A percentile compares a stretch with the other conserved stretches of the same genome.
These are phyloP conservation scores for Venturia effusa DNA, from an alignment of 2,329 filamentous ascomycete genomes.

Conservation along the genomic window DNA sequence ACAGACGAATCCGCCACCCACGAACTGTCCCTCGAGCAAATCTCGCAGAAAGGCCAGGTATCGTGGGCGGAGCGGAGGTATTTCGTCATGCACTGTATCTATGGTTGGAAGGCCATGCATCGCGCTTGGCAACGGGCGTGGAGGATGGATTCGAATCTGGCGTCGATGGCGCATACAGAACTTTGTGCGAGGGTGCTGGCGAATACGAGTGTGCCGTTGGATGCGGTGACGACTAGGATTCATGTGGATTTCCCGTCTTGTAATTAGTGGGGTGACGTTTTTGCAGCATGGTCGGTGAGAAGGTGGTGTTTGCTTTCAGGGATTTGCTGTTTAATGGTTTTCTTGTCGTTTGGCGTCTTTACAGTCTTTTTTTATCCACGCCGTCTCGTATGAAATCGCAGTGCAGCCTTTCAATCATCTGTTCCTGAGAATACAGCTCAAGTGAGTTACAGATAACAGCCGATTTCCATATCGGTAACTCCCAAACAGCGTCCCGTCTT, in stretches of 20 bases:
- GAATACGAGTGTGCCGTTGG: constrained; percentile 9
- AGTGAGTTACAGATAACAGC: too few relatives aligned
- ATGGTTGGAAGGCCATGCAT: constrained; percentile 11
- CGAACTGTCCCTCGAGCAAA: constrained; percentile 3
- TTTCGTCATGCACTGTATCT: constrained; percentile 8
- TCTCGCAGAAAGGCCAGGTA: constrained; percentile 3
- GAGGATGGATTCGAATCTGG: constrained; percentile 11
- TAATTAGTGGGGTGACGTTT: not conserved
- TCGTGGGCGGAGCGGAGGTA: constrained; percentile 7
- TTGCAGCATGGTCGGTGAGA: not conserved
- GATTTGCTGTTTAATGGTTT: not conserved
- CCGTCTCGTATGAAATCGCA: too few relatives aligned
- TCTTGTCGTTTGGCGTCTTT: not conserved
- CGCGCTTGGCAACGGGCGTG: constrained; percentile 10
- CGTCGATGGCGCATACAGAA: constrained; percentile 8
- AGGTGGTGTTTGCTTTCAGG: not conserved
- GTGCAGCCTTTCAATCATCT: too few relatives aligned
- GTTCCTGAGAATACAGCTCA: too few relatives aligned
- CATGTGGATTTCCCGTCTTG: constrained; percentile 11
- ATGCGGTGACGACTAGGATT: constrained; percentile 9
- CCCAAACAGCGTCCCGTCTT: too few relatives aligned
- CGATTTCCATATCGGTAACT: too few relatives aligned
- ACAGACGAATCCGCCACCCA: not conserved
- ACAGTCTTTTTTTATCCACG: too few relatives aligned
- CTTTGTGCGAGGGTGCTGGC: constrained; percentile 10